A percentile compares a stretch with the other conserved stretches of the same genome.
phyloP scores from a whole-genome alignment of 2,329 filamentous ascomycete species.

The Colletotrichum caudatum region DNA sequence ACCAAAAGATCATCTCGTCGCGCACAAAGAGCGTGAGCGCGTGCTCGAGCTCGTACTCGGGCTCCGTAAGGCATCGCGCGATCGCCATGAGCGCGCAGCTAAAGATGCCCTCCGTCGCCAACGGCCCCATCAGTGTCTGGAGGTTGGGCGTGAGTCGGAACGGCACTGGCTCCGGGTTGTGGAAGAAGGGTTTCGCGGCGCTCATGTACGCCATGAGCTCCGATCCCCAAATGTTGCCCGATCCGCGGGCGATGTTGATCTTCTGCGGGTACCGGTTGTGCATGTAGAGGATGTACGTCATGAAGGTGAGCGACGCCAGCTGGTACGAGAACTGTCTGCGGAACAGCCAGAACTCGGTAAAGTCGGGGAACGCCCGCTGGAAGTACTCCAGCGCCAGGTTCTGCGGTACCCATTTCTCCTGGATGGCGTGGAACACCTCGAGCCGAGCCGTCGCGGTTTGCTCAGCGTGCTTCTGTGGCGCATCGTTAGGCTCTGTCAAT shows the following conservation, averaged over 20 bases:
- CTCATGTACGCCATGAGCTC: constrained; percentile 95
- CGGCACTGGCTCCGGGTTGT: constrained; percentile 94
- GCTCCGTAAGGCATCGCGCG: constrained; percentile 91
- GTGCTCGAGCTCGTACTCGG: constrained; percentile 91
- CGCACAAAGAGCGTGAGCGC: constrained; percentile 94
- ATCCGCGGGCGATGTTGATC: constrained; percentile 87
- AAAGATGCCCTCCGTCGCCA: constrained; percentile 96
- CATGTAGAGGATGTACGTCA: constrained; percentile 99
- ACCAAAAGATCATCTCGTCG: constrained; percentile 99
- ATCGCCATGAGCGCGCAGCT: constrained; percentile 97
- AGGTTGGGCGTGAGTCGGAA: constrained; percentile 98
- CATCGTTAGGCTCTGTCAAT: constrained; percentile 41
- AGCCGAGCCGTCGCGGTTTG: constrained; percentile 79
- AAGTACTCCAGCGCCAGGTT: constrained; percentile 90
- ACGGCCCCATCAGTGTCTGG: constrained; percentile 94
- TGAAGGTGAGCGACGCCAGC: constrained; percentile 93
- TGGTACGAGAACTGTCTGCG: constrained; percentile 97
- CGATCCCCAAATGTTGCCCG: constrained; percentile 95
- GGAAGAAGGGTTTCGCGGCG: constrained; percentile 85
- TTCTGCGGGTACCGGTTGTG: constrained; percentile 96
- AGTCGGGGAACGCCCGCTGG: constrained; percentile 87
- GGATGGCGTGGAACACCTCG: constrained; percentile 94
- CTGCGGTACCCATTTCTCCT: constrained; percentile 90
- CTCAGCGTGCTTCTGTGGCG: constrained; percentile 72
- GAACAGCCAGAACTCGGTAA: constrained; percentile 98